Base-by-base conservation (phyloP, 768 basidiomycete genomes). In the Daedaleopsis nitida region DNA sequence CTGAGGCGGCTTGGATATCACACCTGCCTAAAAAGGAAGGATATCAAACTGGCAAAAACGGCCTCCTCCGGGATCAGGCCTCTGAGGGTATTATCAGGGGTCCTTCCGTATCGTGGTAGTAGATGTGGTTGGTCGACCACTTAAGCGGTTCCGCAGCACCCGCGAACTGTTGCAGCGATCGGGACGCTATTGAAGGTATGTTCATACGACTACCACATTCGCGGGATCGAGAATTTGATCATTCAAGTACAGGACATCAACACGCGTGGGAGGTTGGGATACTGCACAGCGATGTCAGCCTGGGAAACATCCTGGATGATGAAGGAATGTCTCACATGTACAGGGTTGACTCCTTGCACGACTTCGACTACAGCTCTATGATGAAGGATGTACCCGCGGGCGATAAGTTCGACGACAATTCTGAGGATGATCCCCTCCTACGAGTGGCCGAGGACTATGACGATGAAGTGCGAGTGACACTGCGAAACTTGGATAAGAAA, bases 221-320 rank as follows among this genome's bases (percentile, higher is more conserved):
- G 47, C 50, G 12, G 11, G 50, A 5, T 51, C 4, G 11, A 34
- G 27, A 27, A 32, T 16, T 5, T 34, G 11, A 51, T 5, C 10
- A 2, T 27, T 16, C n/a, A 16, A 4, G 12, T 21, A 21, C 43
- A 65, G 64, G 57, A 10, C 64, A 65, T 24, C 1, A 37, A 12
- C 32, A 39, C 1, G 60, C 64, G 1, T 65, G 49, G 37, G 45
- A 53, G 24, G 60, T 57, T 8, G 54, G 55, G 0, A 54, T 67
- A 21, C 19, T 67, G 2, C 66, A 64, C 24, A 10, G 63, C 12
- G 66, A 67, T 37, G 38, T 67, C 34, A 67, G 66, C n/a, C 48
- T 54, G 4, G 57, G 54, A 16, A 67, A 67, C 38, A 58, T 67
- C 23, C 49, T 67, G 8, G 59, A 64, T 50, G 45, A 12, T 17